Conservation (phyloP, 2,329 filamentous ascomycete genomes). For the Colletotrichum tanaceti region DNA sequence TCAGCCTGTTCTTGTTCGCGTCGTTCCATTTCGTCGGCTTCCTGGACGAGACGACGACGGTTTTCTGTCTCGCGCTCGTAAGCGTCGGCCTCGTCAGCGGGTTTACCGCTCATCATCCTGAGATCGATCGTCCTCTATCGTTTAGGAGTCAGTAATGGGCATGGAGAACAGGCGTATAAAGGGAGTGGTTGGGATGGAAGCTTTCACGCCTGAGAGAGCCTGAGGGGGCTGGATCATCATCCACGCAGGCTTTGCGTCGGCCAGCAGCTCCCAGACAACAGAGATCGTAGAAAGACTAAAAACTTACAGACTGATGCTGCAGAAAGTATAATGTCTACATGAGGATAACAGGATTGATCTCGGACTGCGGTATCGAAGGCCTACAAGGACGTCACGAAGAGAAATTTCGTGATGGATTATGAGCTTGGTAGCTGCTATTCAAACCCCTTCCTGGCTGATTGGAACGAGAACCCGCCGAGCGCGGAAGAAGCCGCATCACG, state of each 20-base stretch:
- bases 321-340: constrained; percentile 29
- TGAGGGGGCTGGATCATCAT: constrained; percentile 31
- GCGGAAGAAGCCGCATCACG: constrained; percentile 34
- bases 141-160: constrained; percentile 14
- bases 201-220: constrained; percentile 21
- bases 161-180: neutral
- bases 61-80: constrained; percentile 50
- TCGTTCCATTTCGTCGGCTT: constrained; percentile 60
- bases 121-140: constrained; percentile 35
- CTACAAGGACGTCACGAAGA: constrained; percentile 22
- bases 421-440: constrained; percentile 28
- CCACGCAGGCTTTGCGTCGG: constrained; percentile 36
- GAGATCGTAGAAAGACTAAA: neutral
- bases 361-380: constrained; percentile 4
- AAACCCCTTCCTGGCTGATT: constrained; percentile 37
- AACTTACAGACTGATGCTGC: constrained; percentile 39
- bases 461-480: constrained; percentile 22
- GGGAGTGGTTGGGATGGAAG: constrained; percentile 15
- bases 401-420: constrained; percentile 32
- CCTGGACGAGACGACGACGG: constrained; percentile 40
- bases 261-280: neutral
- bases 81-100: constrained; percentile 40
- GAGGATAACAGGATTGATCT: constrained; percentile 14
- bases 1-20: constrained; percentile 76
- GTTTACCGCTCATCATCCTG: constrained; percentile 41